Evolutionary conservation across 1,284 basidiomycete species (phyloP), one percentile per base, ranked within the genome.

Genomic region (Laetiporus sulphureus): DNA sequence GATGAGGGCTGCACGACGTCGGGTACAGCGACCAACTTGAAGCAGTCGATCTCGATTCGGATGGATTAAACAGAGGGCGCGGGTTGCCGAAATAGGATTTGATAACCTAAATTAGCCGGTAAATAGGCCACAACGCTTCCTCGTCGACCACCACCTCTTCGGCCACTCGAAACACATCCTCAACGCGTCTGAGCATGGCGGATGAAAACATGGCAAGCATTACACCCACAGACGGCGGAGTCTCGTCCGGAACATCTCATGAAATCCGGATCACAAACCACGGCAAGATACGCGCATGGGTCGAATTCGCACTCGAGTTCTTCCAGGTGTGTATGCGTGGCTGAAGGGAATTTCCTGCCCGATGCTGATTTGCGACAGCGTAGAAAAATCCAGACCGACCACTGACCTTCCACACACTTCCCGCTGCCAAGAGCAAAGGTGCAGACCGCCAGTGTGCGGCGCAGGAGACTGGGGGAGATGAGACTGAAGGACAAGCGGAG

Each of bases 341-440:
- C 40, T 3, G 8, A 25, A 12, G 8, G 4, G 18, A 10, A 11
- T 1, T 29, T 8, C 21, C 24, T 19, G 8, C 37, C 32, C 42
- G 31, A 5, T 34, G 24, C 23, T 38, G 32, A 36, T 45, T 16
- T 15, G 45, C n/a, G 39, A 13, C 20, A 25, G 35, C 27, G 23
- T 55, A 89, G 84, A 67, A 72, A 40, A 69, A 80, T 47, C 73
- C 76, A 34, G 60, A 67, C 19, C 66, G 60, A 40, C 72, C 79
- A 0, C 56, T 91, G 11, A 66, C 78, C 1, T 62, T 91, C 4
- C 85, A 90, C 55, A 88, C 87, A 0, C 60, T 82, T 2, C 83
- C 83, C 11, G 49, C 62, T 40, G 32, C 46, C 46, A 52, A 36
- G 47, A 36, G 31, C 12, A 53, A 49, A 20, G 22, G 32, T 12